Evolutionary conservation across 176 grass and related monocot species (phyloP), one percentile per base, ranked within the genome.

Genomic region (Coix lacrymajobi): DNA sequence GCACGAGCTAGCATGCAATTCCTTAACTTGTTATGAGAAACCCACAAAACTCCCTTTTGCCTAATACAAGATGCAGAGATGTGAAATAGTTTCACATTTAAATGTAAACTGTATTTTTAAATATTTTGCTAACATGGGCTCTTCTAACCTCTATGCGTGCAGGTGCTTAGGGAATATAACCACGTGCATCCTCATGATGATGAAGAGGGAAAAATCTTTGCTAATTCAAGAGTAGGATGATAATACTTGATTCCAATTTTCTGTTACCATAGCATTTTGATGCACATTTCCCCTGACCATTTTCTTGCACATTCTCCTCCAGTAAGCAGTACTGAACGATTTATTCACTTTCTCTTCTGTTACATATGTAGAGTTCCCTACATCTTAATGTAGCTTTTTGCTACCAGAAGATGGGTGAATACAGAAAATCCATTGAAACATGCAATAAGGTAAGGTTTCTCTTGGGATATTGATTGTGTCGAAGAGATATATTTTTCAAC

Each of bases 141-240:
- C 54, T 75, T 84, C 5, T 69, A 67, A 52, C 63, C 71, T 79
- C 69, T 63, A 17, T 79, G 28, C 43, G 12, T 80, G 33, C 82
- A 99, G 93, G 84, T 99, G 73, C 86, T 99, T 90, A 84, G 93
- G 65, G 96, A 99, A 83, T 99, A 96, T 85, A 99, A 94, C 60
- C 96, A 99, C 44, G 96, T 99, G 45, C 94, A 99, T 90, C 96
- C 96, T 62, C 87, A 96, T 84, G 91, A 99, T 77, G 93, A 99
- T 16, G 91, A 96, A 31, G 96, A 96, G 29, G 96, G 96, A 33
- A 99, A 99, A 81, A 90, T 99, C 66, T 96, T 96, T 87, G 85
- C 88, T n/a, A 96, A 89, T 90, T 96, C 96, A 87, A 99, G 96
- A 85, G 96, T 96, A 93, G 3, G 89, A 78, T 44, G 43, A 77